phyloP scores from a whole-genome alignment of 768 basidiomycete genomes.

The Ramaria sp. region DNA sequence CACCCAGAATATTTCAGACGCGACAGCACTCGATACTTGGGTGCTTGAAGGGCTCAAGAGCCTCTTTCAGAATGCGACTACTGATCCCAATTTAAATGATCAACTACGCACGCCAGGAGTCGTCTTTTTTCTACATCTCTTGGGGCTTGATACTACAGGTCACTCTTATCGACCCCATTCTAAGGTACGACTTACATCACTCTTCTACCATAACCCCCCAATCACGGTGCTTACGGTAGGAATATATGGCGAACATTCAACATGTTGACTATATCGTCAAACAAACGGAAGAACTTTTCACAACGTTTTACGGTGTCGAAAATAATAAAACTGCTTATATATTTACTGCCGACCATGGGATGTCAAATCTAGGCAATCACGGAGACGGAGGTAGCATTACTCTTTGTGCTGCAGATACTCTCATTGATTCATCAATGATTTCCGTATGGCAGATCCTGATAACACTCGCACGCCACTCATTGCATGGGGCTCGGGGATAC shows the following conservation, averaged over 20 bases:
- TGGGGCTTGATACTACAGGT: conserved; percentile 80
- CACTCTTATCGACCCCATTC: conserved; percentile 82
- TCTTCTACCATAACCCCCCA: not conserved
- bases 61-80: conserved; percentile 55
- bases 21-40: conserved; percentile 69
- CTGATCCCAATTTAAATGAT: conserved; percentile 34
- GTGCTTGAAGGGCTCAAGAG: conserved; percentile 56
- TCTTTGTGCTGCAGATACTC: not conserved
- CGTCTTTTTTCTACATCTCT: conserved; percentile 74
- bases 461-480: conserved; percentile 80
- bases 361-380: conserved; percentile 82
- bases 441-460: conserved; percentile 52
- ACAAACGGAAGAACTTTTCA: conserved; percentile 50
- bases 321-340: conserved; percentile 41
- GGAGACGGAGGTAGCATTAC: conserved; percentile 64
- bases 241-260: conserved; percentile 80
- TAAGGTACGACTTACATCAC: conserved; percentile 26
- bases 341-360: conserved; percentile 86
- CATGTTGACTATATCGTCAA: conserved; percentile 68
- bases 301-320: conserved; percentile 53
- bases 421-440: not conserved
- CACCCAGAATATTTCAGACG: conserved; percentile 35
- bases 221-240: conserved; percentile 27
- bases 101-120: conserved; percentile 49
- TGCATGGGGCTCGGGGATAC: conserved; percentile 72